Conservation (phyloP, 73 alveolate genomes). For the Tetrahymena thermophila region DNA sequence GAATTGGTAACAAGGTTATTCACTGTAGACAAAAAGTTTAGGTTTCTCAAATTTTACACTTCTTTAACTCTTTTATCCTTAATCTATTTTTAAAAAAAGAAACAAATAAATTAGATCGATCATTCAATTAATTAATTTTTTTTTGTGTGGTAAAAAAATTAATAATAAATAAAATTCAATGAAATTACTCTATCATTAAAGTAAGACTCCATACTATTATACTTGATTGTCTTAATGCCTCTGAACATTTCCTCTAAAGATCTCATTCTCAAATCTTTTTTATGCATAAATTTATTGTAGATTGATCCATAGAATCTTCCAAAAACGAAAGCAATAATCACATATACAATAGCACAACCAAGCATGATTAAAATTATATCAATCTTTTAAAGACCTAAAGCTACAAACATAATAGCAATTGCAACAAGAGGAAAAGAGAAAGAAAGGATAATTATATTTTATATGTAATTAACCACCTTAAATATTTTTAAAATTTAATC, state of each 20-base stretch:
- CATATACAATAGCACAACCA: background rate
- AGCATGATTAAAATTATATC: background rate
- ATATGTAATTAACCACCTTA: background rate
- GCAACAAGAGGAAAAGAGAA: background rate
- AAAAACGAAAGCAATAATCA: background rate
- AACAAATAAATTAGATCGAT: background rate
- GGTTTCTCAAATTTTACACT: background rate
- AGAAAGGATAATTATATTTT: background rate
- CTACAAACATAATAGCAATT: background rate
- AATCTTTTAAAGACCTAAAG: background rate
- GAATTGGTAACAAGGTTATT: background rate
- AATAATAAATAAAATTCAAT: background rate
- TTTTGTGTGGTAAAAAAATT: too few relatives aligned
- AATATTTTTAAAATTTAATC: background rate
- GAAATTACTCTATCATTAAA: background rate
- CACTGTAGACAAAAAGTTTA: background rate
- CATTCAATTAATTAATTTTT: too few relatives aligned
- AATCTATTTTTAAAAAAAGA: background rate
- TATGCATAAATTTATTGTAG: constrained; percentile 15
- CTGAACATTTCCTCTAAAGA: constrained; percentile 17
- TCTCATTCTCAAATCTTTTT: constrained; percentile 26
- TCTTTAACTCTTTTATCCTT: background rate
- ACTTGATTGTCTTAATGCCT: constrained; percentile 1
- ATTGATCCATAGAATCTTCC: constrained; percentile 8
- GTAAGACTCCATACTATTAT: constrained; percentile 7